These are phyloP conservation scores for Senecio squalidus DNA, from an alignment of 140 eudicot species.

Conservation along the genomic window DNA sequence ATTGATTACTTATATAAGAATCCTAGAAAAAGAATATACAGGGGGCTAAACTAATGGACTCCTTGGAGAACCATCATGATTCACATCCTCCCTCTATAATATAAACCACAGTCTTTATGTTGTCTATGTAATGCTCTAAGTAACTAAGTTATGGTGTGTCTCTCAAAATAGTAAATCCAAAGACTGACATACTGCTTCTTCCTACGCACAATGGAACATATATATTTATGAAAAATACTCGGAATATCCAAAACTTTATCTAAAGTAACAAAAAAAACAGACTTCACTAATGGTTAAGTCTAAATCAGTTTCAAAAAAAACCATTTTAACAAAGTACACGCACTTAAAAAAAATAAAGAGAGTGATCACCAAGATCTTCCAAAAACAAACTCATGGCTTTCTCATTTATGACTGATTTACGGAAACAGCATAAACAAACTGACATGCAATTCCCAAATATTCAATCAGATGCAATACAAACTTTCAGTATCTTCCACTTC, in stretches of 20 bases:
- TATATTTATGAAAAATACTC: too few relatives aligned
- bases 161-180: too few relatives aligned
- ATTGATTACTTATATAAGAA: not conserved
- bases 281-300: not conserved
- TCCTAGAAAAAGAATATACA: not conserved
- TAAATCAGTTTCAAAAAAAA: not conserved
- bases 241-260: too few relatives aligned
- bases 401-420: not conserved
- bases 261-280: too few relatives aligned
- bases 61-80: constrained; percentile 1
- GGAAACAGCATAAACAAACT: not conserved
- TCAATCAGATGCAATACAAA: not conserved
- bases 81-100: not conserved
- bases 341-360: not conserved
- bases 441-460: not conserved
- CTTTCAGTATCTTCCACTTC: too few relatives aligned
- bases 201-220: too few relatives aligned
- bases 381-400: not conserved
- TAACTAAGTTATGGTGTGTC: too few relatives aligned
- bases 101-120: not conserved
- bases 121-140: not conserved
- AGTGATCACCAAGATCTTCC: not conserved
- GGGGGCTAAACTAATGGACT: not conserved
- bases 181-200: too few relatives aligned
- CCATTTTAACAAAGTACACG: not conserved